A percentile compares a stretch with the other conserved stretches of the same genome.
Conservation (phyloP, 164 flowering plant genomes). For the Macadamia tetraphylla region DNA sequence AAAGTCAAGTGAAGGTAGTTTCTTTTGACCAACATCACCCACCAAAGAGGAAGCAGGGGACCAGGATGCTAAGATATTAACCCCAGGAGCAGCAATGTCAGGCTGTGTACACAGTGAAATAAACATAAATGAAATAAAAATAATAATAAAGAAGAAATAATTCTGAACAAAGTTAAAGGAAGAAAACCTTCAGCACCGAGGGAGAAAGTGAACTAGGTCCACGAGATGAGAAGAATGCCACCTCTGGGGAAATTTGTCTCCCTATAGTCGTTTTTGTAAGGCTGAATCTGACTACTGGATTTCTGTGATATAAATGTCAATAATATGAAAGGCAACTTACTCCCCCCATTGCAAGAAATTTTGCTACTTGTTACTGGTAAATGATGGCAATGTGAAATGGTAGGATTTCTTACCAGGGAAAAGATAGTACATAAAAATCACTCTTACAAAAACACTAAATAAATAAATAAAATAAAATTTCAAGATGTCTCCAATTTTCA, state of each 20-base stretch:
- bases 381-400: no score
- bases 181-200: conserved; percentile 38
- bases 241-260: conserved; percentile 35
- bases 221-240: conserved; percentile 49
- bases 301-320: conserved; percentile 23
- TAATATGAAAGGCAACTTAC: no score
- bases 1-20: conserved; percentile 18
- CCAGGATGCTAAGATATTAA: conserved; percentile 53
- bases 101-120: conserved; percentile 29
- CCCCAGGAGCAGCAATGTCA: conserved; percentile 64
- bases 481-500: neutral
- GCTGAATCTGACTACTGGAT: conserved; percentile 36
- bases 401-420: no score
- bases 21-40: neutral
- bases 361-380: no score
- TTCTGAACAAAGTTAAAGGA: neutral
- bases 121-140: neutral
- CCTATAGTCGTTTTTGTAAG: conserved; percentile 31
- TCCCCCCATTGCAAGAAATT: no score
- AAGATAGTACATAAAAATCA: no score
- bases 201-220: conserved; percentile 53
- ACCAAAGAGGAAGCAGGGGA: conserved; percentile 17
- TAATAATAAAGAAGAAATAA: neutral
- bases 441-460: no score
- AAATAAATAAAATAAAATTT: no score